Conservation (phyloP, 2,329 filamentous ascomycete genomes). For the Monilinia laxa region DNA sequence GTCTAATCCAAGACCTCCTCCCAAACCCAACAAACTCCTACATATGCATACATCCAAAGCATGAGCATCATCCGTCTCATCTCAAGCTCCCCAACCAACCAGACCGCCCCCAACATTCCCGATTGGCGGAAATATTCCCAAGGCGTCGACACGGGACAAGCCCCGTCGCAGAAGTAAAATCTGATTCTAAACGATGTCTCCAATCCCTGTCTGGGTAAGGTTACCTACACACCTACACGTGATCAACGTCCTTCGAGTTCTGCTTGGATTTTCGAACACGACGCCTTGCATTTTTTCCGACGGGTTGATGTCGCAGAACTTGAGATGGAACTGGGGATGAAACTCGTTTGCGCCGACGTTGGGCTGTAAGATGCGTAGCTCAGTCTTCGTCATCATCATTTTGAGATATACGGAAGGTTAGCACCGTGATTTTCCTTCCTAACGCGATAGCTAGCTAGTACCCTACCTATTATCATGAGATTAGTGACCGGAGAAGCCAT, state of each 20-base stretch:
- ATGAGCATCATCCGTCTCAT: constrained; percentile 1
- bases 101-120: not conserved
- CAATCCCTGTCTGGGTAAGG: constrained; percentile 9
- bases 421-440: too few relatives aligned
- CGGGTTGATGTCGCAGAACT: not conserved
- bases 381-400: too few relatives aligned
- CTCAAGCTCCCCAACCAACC: not conserved
- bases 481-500: too few relatives aligned
- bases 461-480: too few relatives aligned
- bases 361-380: not conserved
- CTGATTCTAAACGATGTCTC: constrained; percentile 21
- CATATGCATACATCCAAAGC: not conserved
- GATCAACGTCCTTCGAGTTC: not conserved
- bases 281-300: constrained; percentile 4
- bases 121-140: not conserved
- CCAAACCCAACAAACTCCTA: not conserved
- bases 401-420: too few relatives aligned
- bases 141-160: constrained; percentile 17
- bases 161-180: constrained; percentile 15
- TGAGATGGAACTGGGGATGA: not conserved
- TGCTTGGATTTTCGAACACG: too few relatives aligned
- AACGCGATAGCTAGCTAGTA: too few relatives aligned
- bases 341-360: not conserved
- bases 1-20: too few relatives aligned
- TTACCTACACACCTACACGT: not conserved